A percentile compares a stretch with the other conserved stretches of the same genome.
These are phyloP conservation scores for Colletotrichum tamarilloi DNA, from an alignment of 2,329 filamentous ascomycete genomes.

Conservation along the genomic window DNA sequence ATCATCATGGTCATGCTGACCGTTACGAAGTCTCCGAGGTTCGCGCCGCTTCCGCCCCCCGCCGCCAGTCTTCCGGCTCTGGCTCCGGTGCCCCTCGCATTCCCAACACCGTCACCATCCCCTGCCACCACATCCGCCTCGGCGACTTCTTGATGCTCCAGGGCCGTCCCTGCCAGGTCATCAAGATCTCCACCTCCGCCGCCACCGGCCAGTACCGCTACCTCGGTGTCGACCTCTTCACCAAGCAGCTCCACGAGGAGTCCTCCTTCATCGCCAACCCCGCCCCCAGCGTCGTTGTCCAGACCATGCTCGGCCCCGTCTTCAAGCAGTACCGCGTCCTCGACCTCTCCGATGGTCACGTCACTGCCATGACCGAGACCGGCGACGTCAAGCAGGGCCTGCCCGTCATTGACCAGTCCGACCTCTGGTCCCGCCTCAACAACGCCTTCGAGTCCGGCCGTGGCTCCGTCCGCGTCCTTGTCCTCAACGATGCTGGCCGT, in stretches of 20 bases:
- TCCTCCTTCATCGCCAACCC: slow-evolving; percentile 98
- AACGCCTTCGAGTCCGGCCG: slow-evolving; percentile 91
- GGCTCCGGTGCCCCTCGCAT: slow-evolving; percentile 50
- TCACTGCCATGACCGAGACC: slow-evolving; percentile 99
- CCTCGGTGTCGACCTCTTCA: slow-evolving; percentile 99
- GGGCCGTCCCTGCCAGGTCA: slow-evolving; percentile 99
- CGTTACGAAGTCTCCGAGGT: slow-evolving; percentile 59
- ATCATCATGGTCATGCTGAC: slow-evolving; percentile 50
- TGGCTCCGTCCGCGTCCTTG: slow-evolving; percentile 92
- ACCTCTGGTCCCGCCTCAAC: slow-evolving; percentile 83
- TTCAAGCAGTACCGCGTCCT: slow-evolving; percentile 99
- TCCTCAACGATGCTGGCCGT: slow-evolving; percentile 91
- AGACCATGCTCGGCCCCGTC: slow-evolving; percentile 99
- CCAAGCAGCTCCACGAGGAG: slow-evolving; percentile 99
- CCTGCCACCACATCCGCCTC: slow-evolving; percentile 99
- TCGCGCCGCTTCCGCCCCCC: slow-evolving; percentile 45
- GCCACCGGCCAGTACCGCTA: slow-evolving; percentile 99
- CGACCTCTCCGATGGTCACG: slow-evolving; percentile 87
- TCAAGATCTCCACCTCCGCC: slow-evolving; percentile 97
- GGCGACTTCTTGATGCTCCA: slow-evolving; percentile 99
- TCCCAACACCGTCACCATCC: slow-evolving; percentile 94
- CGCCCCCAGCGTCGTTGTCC: slow-evolving; percentile 93
- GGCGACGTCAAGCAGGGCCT: slow-evolving; percentile 98
- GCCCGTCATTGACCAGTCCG: slow-evolving; percentile 93
- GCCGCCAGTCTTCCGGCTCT: slow-evolving; percentile 44